Conservation (phyloP, 2,329 filamentous ascomycete genomes). For the Aspergillus tubingensis region DNA sequence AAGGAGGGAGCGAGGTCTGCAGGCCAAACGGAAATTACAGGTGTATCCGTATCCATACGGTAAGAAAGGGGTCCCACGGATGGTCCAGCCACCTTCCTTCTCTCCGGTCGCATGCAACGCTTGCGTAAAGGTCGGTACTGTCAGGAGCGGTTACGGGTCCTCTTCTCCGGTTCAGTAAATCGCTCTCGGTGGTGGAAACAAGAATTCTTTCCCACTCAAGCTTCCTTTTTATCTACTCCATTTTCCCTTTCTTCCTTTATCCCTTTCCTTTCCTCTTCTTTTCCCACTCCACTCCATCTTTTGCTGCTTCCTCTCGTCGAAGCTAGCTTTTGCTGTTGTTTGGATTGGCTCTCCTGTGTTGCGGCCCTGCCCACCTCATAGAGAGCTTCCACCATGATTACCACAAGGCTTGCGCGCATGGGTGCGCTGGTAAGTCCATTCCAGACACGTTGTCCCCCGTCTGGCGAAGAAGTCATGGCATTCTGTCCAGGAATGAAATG, state of each 20-base stretch:
- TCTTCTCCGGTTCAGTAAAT: constrained; percentile 39
- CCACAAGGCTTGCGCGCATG: constrained; percentile 49
- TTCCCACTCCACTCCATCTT: constrained; percentile 37
- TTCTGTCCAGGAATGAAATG: constrained; percentile 14
- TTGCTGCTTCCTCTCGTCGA: constrained; percentile 41
- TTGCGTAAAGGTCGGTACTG: constrained; percentile 34
- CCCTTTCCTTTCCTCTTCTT: constrained; percentile 35
- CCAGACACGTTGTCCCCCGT: constrained; percentile 14
- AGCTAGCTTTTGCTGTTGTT: constrained; percentile 37
- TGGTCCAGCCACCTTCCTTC: constrained; percentile 28
- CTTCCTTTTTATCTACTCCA: constrained; percentile 40
- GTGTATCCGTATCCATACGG: not conserved
- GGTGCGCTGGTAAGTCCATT: constrained; percentile 49
- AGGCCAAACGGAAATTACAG: constrained; percentile 11
- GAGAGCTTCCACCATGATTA: constrained; percentile 50
- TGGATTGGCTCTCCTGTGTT: constrained; percentile 38
- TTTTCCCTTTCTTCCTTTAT: constrained; percentile 38
- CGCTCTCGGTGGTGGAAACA: constrained; percentile 22
- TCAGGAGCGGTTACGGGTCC: constrained; percentile 43
- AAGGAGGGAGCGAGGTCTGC: constrained; percentile 3
- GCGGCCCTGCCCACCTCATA: constrained; percentile 39
- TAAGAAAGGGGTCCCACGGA: constrained; percentile 11
- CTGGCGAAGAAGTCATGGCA: constrained; percentile 5
- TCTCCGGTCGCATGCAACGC: constrained; percentile 34
- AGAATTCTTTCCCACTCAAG: constrained; percentile 39